Evolutionary conservation across 805 yeast species (phyloP).

Genomic region (Candida tallmaniae): DNA sequence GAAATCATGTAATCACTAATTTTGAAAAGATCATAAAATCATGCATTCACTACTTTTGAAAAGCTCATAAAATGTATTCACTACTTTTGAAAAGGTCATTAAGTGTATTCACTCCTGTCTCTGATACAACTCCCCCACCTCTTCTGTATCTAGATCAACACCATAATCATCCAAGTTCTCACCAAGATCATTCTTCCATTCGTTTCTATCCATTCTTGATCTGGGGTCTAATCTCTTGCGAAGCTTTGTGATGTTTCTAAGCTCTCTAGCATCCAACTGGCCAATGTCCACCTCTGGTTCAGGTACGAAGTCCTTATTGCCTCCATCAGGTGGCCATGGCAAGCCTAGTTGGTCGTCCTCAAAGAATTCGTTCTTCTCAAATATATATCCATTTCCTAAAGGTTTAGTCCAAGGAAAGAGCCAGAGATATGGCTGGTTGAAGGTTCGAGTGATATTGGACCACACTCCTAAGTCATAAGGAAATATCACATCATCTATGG

Average conservation of each 20-base stretch:
- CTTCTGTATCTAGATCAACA: conserved; percentile 70
- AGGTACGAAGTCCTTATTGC: conserved; percentile 36
- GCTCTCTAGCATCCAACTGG: conserved; percentile 9
- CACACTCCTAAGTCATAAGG: conserved; percentile 76
- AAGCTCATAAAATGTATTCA: too few species aligned
- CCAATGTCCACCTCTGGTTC: conserved; percentile 14
- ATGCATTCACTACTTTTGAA: too few species aligned
- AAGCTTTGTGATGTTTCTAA: conserved; percentile 19
- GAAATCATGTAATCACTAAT: too few species aligned
- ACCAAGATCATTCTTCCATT: conserved; percentile 80
- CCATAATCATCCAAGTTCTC: conserved; percentile 83
- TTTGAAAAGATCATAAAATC: too few species aligned
- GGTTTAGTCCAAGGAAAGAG: conserved; percentile 68
- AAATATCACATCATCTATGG: conserved; percentile 65
- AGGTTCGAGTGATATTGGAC: conserved; percentile 45
- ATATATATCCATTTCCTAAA: conserved; percentile 53
- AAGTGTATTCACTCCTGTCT: too few species aligned
- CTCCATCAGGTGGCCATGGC: conserved; percentile 96
- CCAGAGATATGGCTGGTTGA: conserved; percentile 70
- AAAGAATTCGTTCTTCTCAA: conserved; percentile 49
- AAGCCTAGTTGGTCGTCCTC: conserved; percentile 56
- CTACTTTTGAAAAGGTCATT: too few species aligned
- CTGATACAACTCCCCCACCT: conserved; percentile 10
- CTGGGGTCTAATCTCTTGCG: conserved; percentile 35
- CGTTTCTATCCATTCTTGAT: conserved; percentile 31